Evolutionary conservation across 345 rosid species (phyloP), one percentile per base, ranked within the genome.

Genomic region (Mallotus nudiflorus): DNA sequence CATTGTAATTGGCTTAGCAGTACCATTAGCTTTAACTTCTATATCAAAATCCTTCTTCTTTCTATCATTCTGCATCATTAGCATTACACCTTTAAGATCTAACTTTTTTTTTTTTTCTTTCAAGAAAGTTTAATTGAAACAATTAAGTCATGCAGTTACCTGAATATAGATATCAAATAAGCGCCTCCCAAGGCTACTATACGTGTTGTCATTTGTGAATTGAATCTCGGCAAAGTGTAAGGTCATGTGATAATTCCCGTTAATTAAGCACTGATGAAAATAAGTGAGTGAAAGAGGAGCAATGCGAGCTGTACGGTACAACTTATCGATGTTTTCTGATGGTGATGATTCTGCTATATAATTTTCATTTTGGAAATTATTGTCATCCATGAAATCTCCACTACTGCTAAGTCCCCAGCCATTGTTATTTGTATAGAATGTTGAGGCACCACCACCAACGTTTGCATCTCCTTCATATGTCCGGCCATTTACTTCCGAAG

Each of bases 161-260:
- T 80, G 78, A 59, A 80, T 49, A 48, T 69, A 69, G 29, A 80
- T 20, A 61, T 76, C 69, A 27, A 80, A 80, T 6, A 65, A 13
- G 48, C 83, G 72, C 53, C 71, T 75, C 37, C 80, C 80, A 3
- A 80, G 77, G 65, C 80, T 80, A 19, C 0, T 48, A 28, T 65
- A 62, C 16, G 53, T 72, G 29, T 14, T 33, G 57, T 66, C 72
- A 42, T 57, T 40, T 9, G 70, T 68, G 70, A 80, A 80, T 39
- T n/a, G 39, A 28, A 76, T 73, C 75, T 80, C 80, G 11, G 78
- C 83, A 54, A 80, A 80, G 52, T 80, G 80, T 22, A 80, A 80
- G 19, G 42, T 73, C 3, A 80, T 73, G 2, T 45, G 61, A 27
- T 76, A 73, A 44, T 9, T 61, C 28, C 73, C 78, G 48, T 62